Percentiles rank a stretch among this genome's conserved stretches.
Conservation (phyloP, 1,139 yeast genomes). For the Candida freyschussii region DNA sequence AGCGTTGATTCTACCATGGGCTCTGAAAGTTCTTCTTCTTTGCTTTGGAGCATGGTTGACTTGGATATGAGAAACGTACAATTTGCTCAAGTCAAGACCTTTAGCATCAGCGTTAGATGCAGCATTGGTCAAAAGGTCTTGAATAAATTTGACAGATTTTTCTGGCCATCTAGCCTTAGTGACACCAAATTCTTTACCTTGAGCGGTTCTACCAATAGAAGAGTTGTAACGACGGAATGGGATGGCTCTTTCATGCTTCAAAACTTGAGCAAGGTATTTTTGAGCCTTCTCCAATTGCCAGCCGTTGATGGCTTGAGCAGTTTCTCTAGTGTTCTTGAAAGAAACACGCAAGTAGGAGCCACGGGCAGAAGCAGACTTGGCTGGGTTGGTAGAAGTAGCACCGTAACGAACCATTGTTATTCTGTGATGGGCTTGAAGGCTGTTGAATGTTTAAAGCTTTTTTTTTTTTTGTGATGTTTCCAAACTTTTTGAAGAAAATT, state of each 20-base stretch:
- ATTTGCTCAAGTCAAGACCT: constrained; percentile 94
- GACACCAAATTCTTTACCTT: constrained; percentile 99
- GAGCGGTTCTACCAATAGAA: constrained; percentile 98
- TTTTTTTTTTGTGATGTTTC: constrained; percentile 1
- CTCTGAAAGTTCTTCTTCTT: constrained; percentile 99
- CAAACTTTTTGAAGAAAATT: constrained; percentile 1
- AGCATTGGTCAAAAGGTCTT: constrained; percentile 95
- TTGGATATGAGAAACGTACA: constrained; percentile 96
- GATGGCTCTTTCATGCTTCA: constrained; percentile 98
- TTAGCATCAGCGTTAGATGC: constrained; percentile 99
- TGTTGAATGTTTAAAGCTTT: constrained; percentile 14
- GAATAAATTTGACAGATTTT: constrained; percentile 93
- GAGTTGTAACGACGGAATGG: constrained; percentile 98
- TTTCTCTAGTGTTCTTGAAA: constrained; percentile 99
- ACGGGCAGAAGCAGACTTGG: constrained; percentile 98
- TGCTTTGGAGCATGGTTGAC: constrained; percentile 99
- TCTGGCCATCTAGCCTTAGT: constrained; percentile 99
- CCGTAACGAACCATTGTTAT: constrained; percentile 86
- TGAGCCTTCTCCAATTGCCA: constrained; percentile 97
- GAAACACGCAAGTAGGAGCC: constrained; percentile 99
- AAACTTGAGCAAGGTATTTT: constrained; percentile 91
- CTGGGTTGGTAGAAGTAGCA: constrained; percentile 98
- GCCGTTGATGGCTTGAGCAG: constrained; percentile 97
- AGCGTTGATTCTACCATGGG: constrained; percentile 99
- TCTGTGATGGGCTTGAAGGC: constrained; percentile 8